Evolutionary conservation across 352 stramenopile genomes (phyloP), one percentile per base, ranked within the genome.

Genomic region (Phytophthora foliorum): DNA sequence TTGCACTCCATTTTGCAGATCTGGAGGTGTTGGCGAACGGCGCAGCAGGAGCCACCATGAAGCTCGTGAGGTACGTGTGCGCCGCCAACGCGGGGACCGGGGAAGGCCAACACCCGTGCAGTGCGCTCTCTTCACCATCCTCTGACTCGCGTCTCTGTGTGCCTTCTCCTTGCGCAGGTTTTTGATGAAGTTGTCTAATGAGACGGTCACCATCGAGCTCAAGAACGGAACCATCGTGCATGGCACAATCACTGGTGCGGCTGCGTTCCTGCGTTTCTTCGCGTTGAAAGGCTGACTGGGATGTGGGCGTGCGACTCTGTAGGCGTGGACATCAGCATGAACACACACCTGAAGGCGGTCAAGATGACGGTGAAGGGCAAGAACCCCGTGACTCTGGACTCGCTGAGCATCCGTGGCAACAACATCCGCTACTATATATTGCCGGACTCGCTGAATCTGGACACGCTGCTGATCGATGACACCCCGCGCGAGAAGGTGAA

Each of bases 181-280:
- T 82, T 92, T 99, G 74, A 98, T 98, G 96, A 99, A 99, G 78
- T 87, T 99, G 50, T 98, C 97, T 59, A 98, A 98, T 59, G 98
- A 99, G 84, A 99, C 98, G 59, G 98, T 99, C 36, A 99, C 98
- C 32, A 99, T 99, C 63, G 98, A 99, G 76, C 88, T 99, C n/a
- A 99, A 99, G 86, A 99, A 99, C 86, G 98, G 98, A 52, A 99
- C 98, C n/a, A 98, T 99, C 32, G 92, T 99, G 48, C 92, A 98
- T 58, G 98, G 98, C 55, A 99, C 98, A 2, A 97, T 99, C 57
- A 96, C 97, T 60, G 93, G 92, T 97, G 63, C 38, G 68, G 25
- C 42, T 45, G 27, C 27, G 24, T 39, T 21, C 17, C 41, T 53
- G 7, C 19, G 42, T 57, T 31, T 19, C 3, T 10, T 25, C 38